Evolutionary conservation across 2,329 filamentous ascomycete species (phyloP), one percentile per base, ranked within the genome.

Genomic region (Exutisphaerella laricina): DNA sequence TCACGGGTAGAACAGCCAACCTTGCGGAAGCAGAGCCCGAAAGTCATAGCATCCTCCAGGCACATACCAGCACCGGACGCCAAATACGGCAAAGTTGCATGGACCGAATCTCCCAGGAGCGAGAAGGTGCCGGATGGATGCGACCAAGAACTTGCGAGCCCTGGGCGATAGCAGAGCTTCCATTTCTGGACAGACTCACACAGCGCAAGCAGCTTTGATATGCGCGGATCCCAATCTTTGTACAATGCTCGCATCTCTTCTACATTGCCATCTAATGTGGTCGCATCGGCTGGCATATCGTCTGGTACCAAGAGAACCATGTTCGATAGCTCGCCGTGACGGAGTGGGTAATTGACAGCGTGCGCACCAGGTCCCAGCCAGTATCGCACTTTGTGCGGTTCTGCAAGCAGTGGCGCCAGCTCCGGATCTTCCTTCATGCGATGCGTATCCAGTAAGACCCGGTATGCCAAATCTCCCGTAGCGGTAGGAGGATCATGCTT

Each of bases 31-130:
- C 48, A 50, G 25, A 48, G 32, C 0, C 78, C 77, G 0, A 80
- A 65, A 0, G 78, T 74, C 2, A 74, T 74, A 0, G 68, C 78
- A 41, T 82, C 78, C 58, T 82, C 78, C 1, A 81, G 65, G 3
- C 73, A 72, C 77, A 80, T 80, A 2, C 77, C 77, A 0, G 77
- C 77, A 2, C 75, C 71, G 5, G 65, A 70, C 2, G 77, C 76
- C 0, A 80, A 65, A 55, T 84, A 84, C 0, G 80, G 80, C 0
- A 84, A 65, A 0, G 78, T 82, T 1, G 80, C 78, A 48, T 84
- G 79, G 2, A 78, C 77, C 0, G 79, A 76, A 53, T 84, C 80
- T 0, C 80, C 80, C 0, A 83, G 66, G 55, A 83, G 70, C 0
- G 75, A 74, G 53, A 80, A 79, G 0, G 73, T 65, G 0, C 71